Evolutionary conservation across 2,329 filamentous ascomycete species (phyloP), one percentile per base, ranked within the genome.

Genomic region (Trichophyton benhamiae): DNA sequence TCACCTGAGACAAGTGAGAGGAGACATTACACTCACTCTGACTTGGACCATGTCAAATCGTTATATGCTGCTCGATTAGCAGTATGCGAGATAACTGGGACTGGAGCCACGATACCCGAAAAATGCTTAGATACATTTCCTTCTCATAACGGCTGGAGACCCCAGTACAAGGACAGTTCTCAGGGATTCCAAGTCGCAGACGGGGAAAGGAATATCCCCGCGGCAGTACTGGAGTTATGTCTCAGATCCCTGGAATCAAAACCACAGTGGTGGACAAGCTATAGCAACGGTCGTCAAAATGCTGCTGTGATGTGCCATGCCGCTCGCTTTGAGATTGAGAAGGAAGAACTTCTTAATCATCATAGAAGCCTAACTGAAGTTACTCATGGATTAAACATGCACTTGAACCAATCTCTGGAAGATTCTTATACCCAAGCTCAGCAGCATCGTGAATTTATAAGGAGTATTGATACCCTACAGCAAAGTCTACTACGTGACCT

Each of bases 211-310:
- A 22, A 3, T 11, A 59, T 59, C 9, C 15, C 65, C n/a, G 57
- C 59, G 3, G 65, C 71, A 27, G 58, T 71, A 17, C 65, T 85
- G 25, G 74, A 76, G 53, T 67, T 72, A 8, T 88, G 85, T 65
- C 71, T 85, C 3, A 75, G 73, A 53, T 78, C 78, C 3, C 70
- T 87, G 1, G 79, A 80, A 53, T 77, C 77, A 17, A 76, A 79
- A 25, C 77, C 80, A 0, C 82, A 83, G 52, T 81, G 77, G 69
- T 87, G 84, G 83, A 85, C 79, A 1, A 86, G 83, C 25, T 87
- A 84, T 72, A 83, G 81, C 65, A 85, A 84, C 69, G 82, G 78
- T 62, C 77, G 79, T 61, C 82, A 85, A 61, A 83, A 84, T 65
- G 83, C 83, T 1, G 74, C 83, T 49, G 72, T 83, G 17, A 82